Evolutionary conservation across 73 alveolate species (phyloP).

Genomic region (Breviolum minutum): DNA sequence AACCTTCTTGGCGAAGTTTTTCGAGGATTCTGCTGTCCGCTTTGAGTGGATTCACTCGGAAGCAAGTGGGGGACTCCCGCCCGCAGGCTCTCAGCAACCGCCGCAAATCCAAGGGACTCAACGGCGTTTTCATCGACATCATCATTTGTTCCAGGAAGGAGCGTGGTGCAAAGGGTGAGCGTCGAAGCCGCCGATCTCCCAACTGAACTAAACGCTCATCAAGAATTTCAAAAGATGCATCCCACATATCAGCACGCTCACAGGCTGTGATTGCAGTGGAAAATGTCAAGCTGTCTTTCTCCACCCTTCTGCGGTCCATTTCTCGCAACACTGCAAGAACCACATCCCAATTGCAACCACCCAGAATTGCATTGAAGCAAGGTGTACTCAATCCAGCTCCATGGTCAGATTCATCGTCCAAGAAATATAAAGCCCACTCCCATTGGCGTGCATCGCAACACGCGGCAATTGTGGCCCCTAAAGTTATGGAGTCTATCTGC

Average conservation of each 20-base stretch:
- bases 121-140: background rate
- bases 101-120: slow-evolving; percentile 1
- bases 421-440: background rate
- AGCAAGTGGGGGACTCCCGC: background rate
- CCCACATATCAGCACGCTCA: slow-evolving; percentile 25
- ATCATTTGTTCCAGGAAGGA: background rate
- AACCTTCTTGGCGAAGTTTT: background rate
- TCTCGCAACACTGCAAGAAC: slow-evolving; percentile 22
- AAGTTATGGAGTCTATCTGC: background rate
- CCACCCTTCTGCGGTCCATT: slow-evolving; percentile 28
- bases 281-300: slow-evolving; percentile 8
- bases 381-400: background rate
- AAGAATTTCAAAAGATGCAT: slow-evolving; percentile 1
- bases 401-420: background rate
- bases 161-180: slow-evolving; percentile 43
- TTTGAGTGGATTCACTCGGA: slow-evolving; percentile 24
- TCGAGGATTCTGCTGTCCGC: background rate
- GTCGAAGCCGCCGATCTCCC: slow-evolving; percentile 18
- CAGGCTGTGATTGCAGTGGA: slow-evolving; percentile 8
- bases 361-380: background rate
- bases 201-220: background rate
- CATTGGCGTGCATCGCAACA: slow-evolving; percentile 49
- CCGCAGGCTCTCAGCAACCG: slow-evolving; percentile 28
- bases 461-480: background rate
- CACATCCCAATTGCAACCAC: slow-evolving; percentile 30